These are phyloP conservation scores for Saturnispora kantuleensis DNA, from an alignment of 805 yeast species.

Conservation along the genomic window DNA sequence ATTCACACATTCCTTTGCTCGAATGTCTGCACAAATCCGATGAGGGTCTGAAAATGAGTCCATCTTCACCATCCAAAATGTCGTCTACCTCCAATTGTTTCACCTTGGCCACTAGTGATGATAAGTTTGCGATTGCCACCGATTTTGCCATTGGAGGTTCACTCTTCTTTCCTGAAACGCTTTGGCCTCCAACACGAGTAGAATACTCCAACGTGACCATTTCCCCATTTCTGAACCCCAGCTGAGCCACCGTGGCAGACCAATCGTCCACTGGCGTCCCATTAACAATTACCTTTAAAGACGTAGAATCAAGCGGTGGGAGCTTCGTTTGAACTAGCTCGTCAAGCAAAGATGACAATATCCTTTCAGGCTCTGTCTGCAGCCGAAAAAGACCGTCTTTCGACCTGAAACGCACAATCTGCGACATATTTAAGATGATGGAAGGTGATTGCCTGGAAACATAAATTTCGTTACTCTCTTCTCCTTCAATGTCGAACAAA, in stretches of 20 bases:
- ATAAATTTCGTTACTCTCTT: not conserved
- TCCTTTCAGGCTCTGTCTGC: conserved; percentile 21
- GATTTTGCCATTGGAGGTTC: not conserved
- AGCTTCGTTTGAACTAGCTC: conserved; percentile 23
- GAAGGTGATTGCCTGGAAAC: not conserved
- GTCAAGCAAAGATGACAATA: conserved; percentile 18
- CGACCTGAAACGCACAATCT: conserved; percentile 72
- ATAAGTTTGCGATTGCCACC: not conserved
- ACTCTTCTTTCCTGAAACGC: conserved; percentile 10
- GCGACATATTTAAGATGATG: not conserved
- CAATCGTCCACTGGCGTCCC: conserved; percentile 3
- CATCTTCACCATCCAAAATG: conserved; percentile 52
- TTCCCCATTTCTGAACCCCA: conserved; percentile 53
- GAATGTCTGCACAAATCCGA: conserved; percentile 74
- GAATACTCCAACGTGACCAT: conserved; percentile 38
- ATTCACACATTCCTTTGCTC: conserved; percentile 95
- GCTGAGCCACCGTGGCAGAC: conserved; percentile 25
- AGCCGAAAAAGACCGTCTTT: conserved; percentile 78
- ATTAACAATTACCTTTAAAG: conserved; percentile 1
- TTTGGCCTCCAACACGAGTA: conserved; percentile 6
- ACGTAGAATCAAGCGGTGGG: conserved; percentile 17
- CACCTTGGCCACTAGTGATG: conserved; percentile 1
- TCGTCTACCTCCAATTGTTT: conserved; percentile 61
- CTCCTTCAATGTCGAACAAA: conserved; percentile 1
- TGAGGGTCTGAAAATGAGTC: conserved; percentile 57